Evolutionary conservation across 805 yeast species (phyloP).

Genomic region (Lipomyces lipofer): DNA sequence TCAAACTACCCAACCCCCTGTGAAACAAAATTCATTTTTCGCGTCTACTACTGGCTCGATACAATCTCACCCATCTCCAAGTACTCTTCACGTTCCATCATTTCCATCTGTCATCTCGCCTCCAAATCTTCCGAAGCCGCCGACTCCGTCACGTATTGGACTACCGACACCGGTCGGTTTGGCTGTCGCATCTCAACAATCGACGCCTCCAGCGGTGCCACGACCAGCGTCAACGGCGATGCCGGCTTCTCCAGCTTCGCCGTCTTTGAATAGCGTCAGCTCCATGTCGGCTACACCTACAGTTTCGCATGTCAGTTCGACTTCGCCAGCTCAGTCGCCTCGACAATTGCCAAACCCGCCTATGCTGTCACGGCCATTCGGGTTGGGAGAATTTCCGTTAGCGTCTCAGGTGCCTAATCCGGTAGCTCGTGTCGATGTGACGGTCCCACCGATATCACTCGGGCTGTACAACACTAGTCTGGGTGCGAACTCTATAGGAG

Average conservation of each 20-base stretch:
- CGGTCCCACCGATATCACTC: neutral
- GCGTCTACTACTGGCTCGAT: neutral
- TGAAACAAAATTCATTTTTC: neutral
- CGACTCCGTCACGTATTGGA: neutral
- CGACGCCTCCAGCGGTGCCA: neutral
- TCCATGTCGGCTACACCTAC: too few relatives aligned
- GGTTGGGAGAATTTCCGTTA: conserved; percentile 4
- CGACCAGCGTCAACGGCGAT: neutral
- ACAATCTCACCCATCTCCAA: neutral
- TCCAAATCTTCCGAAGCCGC: neutral
- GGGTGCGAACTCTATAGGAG: neutral
- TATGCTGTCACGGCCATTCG: neutral
- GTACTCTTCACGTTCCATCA: neutral
- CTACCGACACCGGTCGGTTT: neutral
- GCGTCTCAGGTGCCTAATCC: neutral
- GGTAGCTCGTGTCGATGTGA: too few relatives aligned
- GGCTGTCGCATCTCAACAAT: neutral
- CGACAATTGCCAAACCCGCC: neutral
- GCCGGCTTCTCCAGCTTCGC: conserved; percentile 3
- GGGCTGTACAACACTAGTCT: neutral
- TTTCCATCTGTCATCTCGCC: neutral
- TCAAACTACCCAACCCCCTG: neutral
- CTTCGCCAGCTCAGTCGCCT: conserved; percentile 4
- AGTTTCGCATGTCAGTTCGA: neutral
- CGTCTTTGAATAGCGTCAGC: neutral